A percentile compares a stretch with the other conserved stretches of the same genome.
Conservation (phyloP, 2,329 filamentous ascomycete genomes). For the Ophioceras dolichostomum region DNA sequence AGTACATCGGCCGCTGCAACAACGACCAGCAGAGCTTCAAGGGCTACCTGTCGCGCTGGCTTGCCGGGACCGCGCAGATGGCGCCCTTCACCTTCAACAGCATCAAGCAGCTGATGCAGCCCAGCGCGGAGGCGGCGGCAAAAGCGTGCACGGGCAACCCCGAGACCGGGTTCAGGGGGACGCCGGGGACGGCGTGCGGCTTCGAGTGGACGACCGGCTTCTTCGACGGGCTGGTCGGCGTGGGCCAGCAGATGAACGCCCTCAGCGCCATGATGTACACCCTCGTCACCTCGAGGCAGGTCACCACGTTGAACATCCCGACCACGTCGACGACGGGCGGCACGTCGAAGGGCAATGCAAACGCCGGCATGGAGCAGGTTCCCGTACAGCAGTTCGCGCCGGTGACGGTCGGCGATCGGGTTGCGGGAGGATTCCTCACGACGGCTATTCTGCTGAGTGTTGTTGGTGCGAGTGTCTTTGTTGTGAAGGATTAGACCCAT, state of each 20-base stretch:
- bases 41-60: constrained; percentile 59
- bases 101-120: constrained; percentile 37
- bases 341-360: constrained; percentile 38
- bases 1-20: constrained; percentile 48
- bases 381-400: constrained; percentile 16
- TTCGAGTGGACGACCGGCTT: constrained; percentile 44
- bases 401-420: constrained; percentile 37
- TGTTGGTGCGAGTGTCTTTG: constrained; percentile 35
- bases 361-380: constrained; percentile 24
- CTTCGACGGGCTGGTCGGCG: constrained; percentile 49
- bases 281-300: constrained; percentile 25
- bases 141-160: constrained; percentile 33
- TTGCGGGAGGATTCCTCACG: constrained; percentile 44
- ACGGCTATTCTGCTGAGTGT: constrained; percentile 34
- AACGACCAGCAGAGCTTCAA: constrained; percentile 66
- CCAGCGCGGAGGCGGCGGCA: constrained; percentile 40
- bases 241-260: constrained; percentile 60
- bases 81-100: constrained; percentile 36
- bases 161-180: constrained; percentile 32
- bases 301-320: constrained; percentile 20
- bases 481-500: no score
- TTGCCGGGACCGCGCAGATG: constrained; percentile 41
- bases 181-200: constrained; percentile 51
- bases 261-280: constrained; percentile 51
- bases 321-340: constrained; percentile 45